Conservation (phyloP, 257 asterid genomes). For the Solanum gandarillasii region DNA sequence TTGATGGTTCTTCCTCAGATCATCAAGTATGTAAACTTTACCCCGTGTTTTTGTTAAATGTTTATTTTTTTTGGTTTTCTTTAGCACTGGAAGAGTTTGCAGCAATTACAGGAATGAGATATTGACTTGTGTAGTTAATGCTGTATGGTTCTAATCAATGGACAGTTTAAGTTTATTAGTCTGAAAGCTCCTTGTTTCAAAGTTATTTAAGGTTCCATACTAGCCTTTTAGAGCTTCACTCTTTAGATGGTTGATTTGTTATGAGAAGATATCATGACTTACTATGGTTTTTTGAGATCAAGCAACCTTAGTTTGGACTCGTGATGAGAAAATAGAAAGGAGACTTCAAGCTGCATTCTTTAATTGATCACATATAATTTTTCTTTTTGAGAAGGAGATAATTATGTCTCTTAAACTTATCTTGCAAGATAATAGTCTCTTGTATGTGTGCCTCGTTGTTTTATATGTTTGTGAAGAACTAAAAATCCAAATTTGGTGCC, state of each 20-base stretch:
- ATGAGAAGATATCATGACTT: background rate
- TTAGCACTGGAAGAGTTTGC: background rate
- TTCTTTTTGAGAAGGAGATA: background rate
- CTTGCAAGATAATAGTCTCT: background rate
- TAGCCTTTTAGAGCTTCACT: background rate
- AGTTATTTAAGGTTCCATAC: background rate
- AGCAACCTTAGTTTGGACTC: background rate
- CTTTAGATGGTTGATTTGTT: background rate
- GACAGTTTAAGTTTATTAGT: background rate
- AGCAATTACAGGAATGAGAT: background rate
- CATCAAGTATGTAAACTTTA: slow-evolving; percentile 61
- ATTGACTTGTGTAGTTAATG: background rate
- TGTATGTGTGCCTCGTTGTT: background rate
- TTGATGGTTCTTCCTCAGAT: slow-evolving; percentile 61
- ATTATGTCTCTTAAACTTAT: background rate
- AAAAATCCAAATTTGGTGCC: background rate
- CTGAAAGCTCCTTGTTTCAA: background rate
- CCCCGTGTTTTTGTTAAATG: background rate
- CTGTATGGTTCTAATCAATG: background rate
- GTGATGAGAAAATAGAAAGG: background rate
- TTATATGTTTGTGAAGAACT: background rate
- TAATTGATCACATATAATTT: background rate
- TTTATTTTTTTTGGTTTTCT: background rate
- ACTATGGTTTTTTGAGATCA: background rate
- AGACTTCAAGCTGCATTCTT: background rate